These are phyloP conservation scores for Fallopia convolvulus DNA, from an alignment of 148 eudicot genomes.

Conservation along the genomic window DNA sequence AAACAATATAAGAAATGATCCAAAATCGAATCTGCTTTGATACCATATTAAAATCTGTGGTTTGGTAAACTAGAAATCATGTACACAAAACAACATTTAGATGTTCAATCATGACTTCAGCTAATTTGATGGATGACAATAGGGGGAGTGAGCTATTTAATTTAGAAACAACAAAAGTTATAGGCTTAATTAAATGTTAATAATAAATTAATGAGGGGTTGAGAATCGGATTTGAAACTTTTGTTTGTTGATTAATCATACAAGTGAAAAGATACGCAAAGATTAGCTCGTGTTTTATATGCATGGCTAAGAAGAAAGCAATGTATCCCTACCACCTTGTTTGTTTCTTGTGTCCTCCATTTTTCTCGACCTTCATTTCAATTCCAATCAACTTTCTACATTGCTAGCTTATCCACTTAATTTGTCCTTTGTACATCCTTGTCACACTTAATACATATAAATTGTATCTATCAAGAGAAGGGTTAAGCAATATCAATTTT, in stretches of 20 bases:
- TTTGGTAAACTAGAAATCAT: too few species aligned
- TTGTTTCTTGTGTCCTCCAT: neutral
- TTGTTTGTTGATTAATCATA: neutral
- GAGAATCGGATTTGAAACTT: neutral
- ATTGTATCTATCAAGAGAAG: too few species aligned
- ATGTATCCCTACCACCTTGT: conserved; percentile 3
- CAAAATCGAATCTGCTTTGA: too few species aligned
- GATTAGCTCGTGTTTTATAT: neutral
- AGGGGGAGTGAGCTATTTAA: neutral
- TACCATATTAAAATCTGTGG: too few species aligned
- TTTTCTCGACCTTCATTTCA: neutral
- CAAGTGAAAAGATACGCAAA: neutral
- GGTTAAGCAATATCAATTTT: too few species aligned
- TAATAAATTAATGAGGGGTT: conserved; percentile 2
- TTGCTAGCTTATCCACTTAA: neutral
- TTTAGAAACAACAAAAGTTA: neutral
- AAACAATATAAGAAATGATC: too few species aligned
- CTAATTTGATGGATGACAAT: too few species aligned
- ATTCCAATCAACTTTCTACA: neutral
- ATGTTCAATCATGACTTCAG: too few species aligned
- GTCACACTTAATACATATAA: neutral
- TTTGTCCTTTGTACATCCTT: neutral
- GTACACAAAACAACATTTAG: too few species aligned
- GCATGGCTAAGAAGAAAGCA: neutral
- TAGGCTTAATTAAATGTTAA: neutral